Evolutionary conservation across 2,329 filamentous ascomycete genomes (phyloP).

Genomic region (Delphinella strobiligena): DNA sequence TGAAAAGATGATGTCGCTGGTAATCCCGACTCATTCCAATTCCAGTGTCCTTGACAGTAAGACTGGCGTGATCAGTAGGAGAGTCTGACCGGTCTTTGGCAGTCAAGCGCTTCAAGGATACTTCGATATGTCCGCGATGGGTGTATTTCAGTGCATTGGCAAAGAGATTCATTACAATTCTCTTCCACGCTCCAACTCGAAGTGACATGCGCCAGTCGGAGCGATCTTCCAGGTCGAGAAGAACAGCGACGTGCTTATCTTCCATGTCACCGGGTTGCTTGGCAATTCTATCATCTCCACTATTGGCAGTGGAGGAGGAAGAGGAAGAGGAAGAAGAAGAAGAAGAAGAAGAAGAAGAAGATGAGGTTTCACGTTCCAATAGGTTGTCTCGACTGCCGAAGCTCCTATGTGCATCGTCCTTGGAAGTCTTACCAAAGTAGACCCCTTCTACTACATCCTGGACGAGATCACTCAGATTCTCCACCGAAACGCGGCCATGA

Average conservation of each 20-base stretch:
- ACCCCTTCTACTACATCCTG: conserved; percentile 2
- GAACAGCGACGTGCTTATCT: conserved; percentile 1
- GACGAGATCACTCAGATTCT: conserved; percentile 1
- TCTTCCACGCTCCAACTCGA: conserved; percentile 20
- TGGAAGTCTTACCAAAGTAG: conserved; percentile 3
- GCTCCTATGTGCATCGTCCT: not conserved
- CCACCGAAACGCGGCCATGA: not conserved
- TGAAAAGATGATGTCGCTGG: conserved; percentile 17
- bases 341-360: too few relatives aligned
- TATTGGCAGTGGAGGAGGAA: too few relatives aligned
- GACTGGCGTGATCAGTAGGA: not conserved
- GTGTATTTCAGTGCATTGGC: conserved; percentile 38
- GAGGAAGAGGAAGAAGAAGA: too few relatives aligned
- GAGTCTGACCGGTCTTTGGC: not conserved
- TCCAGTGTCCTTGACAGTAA: conserved; percentile 18
- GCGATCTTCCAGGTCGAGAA: not conserved
- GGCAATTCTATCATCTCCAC: too few relatives aligned
- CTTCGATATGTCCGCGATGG: conserved; percentile 22
- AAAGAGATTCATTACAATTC: conserved; percentile 32
- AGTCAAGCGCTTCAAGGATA: conserved; percentile 10
- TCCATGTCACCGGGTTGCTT: not conserved
- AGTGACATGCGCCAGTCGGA: conserved; percentile 1
- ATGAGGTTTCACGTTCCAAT: too few relatives aligned
- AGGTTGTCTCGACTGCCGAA: too few relatives aligned
- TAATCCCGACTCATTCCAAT: conserved; percentile 22